A percentile compares a stretch with the other conserved stretches of the same genome.
Conservation (phyloP, 768 basidiomycete genomes). For the Rhizopogon salebrosus region DNA sequence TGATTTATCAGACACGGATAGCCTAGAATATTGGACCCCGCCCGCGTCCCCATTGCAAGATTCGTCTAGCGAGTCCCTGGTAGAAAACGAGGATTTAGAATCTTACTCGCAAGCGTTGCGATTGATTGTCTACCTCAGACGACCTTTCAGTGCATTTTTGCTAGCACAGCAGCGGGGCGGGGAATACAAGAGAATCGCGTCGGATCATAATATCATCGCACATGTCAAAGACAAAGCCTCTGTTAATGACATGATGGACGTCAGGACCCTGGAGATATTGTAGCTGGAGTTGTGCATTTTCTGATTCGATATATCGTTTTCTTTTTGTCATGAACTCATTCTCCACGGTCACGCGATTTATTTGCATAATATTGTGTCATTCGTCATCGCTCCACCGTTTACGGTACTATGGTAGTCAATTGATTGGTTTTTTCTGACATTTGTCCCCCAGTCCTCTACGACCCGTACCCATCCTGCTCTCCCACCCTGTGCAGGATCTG, state of each 20-base stretch:
- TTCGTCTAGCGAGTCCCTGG: not conserved
- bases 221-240: not conserved
- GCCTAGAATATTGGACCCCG: not conserved
- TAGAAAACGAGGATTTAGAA: not conserved
- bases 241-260: not conserved
- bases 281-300: not conserved
- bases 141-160: not conserved
- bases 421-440: too few species aligned
- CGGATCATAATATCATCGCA: not conserved
- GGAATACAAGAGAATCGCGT: not conserved
- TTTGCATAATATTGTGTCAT: too few species aligned
- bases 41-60: not conserved
- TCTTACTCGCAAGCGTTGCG: not conserved
- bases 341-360: too few species aligned
- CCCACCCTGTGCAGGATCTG: too few species aligned
- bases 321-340: too few species aligned
- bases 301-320: too few species aligned
- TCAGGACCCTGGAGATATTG: constrained; percentile 1
- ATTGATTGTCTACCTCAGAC: not conserved
- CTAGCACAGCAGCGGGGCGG: not conserved
- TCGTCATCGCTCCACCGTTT: too few species aligned
- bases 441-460: too few species aligned
- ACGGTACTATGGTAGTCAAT: too few species aligned
- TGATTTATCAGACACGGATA: not conserved
- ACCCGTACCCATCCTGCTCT: too few species aligned